Evolutionary conservation across 805 yeast species (phyloP).

Genomic region (Candida maesae): DNA sequence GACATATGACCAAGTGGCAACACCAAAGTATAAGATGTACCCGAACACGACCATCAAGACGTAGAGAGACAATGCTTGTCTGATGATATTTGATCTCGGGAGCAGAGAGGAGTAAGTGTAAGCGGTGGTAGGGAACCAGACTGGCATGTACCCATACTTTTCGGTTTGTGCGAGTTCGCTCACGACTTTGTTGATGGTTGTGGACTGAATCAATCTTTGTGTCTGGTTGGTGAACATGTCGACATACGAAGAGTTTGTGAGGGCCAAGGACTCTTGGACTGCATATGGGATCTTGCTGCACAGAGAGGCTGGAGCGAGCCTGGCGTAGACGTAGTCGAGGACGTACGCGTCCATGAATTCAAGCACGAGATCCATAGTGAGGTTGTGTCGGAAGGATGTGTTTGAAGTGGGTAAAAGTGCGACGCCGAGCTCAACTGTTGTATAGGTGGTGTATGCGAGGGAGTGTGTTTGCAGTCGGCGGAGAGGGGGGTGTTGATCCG

Average conservation of each 20-base stretch:
- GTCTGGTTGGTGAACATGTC: conserved; percentile 20
- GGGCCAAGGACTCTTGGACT: conserved; percentile 27
- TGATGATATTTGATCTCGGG: conserved; percentile 64
- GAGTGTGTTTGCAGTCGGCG: no score
- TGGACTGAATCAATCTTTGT: conserved; percentile 11
- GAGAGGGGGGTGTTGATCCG: no score
- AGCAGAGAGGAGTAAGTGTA: conserved; percentile 65
- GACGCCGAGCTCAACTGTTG: no score
- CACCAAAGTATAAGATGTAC: conserved; percentile 70
- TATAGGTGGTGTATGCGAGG: no score
- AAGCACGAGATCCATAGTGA: conserved; percentile 84
- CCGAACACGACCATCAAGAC: conserved; percentile 78
- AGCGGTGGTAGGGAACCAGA: conserved; percentile 50
- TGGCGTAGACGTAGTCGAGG: conserved; percentile 74
- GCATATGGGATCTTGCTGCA: conserved; percentile 32
- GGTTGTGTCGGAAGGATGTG: no score
- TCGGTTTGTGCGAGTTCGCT: conserved; percentile 32
- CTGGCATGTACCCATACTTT: conserved; percentile 60
- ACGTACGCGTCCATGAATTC: conserved; percentile 72
- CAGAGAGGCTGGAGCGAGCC: conserved; percentile 55
- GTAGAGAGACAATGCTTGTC: conserved; percentile 69
- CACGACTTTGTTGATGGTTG: conserved; percentile 13
- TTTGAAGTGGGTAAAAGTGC: not conserved
- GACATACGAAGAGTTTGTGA: conserved; percentile 24
- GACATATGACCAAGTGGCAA: conserved; percentile 73